Evolutionary conservation across 2,329 filamentous ascomycete genomes (phyloP), one percentile per base, ranked within the genome.

Genomic region (Pseudocercospora fuligena): DNA sequence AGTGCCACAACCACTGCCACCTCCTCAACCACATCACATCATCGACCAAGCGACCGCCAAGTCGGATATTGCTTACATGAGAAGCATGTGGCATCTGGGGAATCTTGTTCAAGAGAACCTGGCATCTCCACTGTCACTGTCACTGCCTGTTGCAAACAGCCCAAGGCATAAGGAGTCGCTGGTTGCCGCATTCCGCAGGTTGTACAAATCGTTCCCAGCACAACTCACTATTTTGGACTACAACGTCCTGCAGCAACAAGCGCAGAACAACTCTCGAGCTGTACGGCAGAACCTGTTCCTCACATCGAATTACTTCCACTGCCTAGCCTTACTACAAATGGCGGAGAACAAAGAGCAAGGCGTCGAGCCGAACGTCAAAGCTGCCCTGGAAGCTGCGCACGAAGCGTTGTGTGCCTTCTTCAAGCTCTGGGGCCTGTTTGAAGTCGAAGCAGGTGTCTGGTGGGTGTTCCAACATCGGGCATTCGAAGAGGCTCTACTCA

Each of bases 401-500:
- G 90, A 91, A 75, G 91, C 91, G 4, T 87, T 94, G 56, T 86
- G 84, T 53, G 83, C 90, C 1, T 94, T 93, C 76, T 93, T 94
- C 77, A 83, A 93, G 65, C 83, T 93, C 6, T 92, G 89, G 78
- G 82, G 82, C 43, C 80, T 92, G 12, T 88, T 93, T 68, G 87
- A 90, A 71, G 82, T 83, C 16, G 92, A 94, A 80, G 90, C 90
- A 1, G 85, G 89, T 14, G 91, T 93, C 0, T 94, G 91, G 91
- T 94, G 91, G 91, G 90, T 92, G 0, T 92, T 93, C 71, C 92
- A 93, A 76, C 92, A 94, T 75, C 83, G 92, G 1, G 91, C 91
- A 0, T 94, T 94, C 74, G 83, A 94, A 61, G 91, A 94, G 81
- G 78, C 91, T 60, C 60, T 76, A n/a, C 56, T 75, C 16, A 74